These are phyloP conservation scores for Parathielavia hyrcaniae DNA, from an alignment of 495 filamentous ascomycete species.

Conservation along the genomic window DNA sequence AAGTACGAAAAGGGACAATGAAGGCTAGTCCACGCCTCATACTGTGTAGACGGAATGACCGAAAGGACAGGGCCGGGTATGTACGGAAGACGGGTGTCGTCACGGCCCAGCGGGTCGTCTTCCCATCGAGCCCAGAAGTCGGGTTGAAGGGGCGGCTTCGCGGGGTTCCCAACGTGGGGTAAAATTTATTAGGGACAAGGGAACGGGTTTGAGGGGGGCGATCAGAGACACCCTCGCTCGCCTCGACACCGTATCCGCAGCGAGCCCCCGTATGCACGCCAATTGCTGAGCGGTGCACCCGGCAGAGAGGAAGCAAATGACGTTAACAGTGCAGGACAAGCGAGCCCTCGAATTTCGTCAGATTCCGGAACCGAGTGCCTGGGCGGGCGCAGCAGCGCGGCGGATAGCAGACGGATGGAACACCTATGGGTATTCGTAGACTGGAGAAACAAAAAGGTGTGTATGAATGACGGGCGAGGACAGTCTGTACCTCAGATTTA, in stretches of 20 bases:
- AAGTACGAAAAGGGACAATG: background rate
- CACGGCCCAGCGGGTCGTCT: too few species aligned
- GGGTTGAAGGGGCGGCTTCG: slow-evolving; percentile 6
- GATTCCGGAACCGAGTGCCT: slow-evolving; percentile 5
- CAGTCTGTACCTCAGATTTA: too few species aligned
- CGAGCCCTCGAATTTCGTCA: slow-evolving; percentile 8
- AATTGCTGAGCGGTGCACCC: background rate
- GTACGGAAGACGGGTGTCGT: background rate
- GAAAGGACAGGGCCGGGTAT: background rate
- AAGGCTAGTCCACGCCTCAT: background rate
- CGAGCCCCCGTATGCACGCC: background rate
- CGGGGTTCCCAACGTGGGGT: slow-evolving; percentile 12
- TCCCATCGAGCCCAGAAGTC: background rate
- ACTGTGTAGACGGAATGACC: slow-evolving; percentile 1
- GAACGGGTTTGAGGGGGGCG: slow-evolving; percentile 3
- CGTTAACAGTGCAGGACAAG: slow-evolving; percentile 16
- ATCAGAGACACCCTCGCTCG: background rate
- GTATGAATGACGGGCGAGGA: too few species aligned
- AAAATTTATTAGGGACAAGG: slow-evolving; percentile 1
- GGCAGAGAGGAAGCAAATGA: slow-evolving; percentile 12
- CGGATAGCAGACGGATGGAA: background rate
- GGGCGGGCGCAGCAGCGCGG: background rate
- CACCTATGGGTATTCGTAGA: too few species aligned
- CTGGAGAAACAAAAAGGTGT: background rate
- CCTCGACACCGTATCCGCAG: too few species aligned